Conservation (phyloP, 225 moss, liverwort and hornwort species). For the Bryum argenteum region DNA sequence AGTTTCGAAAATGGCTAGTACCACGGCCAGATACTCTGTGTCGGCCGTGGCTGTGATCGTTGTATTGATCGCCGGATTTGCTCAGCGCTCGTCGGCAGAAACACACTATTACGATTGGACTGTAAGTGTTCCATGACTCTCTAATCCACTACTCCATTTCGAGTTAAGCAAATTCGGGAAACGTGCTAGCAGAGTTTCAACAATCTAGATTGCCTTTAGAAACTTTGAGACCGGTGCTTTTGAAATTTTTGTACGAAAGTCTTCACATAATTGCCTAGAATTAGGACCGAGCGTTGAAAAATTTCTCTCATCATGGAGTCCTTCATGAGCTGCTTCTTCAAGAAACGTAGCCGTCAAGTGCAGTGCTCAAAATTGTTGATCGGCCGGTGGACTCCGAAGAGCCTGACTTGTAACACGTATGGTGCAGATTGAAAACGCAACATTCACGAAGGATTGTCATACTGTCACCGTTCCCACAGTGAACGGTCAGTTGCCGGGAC, state of each 20-base stretch:
- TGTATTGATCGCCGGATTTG: conserved; percentile 22
- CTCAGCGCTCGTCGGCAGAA: conserved; percentile 13
- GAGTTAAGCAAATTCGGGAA: too few species aligned
- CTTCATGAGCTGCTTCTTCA: too few species aligned
- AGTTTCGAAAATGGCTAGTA: neutral
- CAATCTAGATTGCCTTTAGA: neutral
- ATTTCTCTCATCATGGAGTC: too few species aligned
- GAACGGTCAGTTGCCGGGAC: conserved; percentile 45
- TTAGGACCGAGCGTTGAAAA: too few species aligned
- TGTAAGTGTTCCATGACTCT: conserved; percentile 10
- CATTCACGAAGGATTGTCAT: conserved; percentile 19
- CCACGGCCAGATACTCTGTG: neutral
- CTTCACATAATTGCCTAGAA: too few species aligned
- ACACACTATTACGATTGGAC: conserved; percentile 31
- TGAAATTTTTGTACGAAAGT: neutral
- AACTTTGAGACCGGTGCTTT: too few species aligned
- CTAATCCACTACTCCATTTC: too few species aligned
- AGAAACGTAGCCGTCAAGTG: neutral
- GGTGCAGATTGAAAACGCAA: neutral
- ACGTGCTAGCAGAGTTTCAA: too few species aligned
- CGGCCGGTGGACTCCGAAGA: neutral
- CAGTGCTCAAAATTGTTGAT: neutral
- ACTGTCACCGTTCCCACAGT: conserved; percentile 41
- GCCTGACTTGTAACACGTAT: neutral
- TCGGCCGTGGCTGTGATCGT: conserved; percentile 17